These are phyloP conservation scores for Gnomoniopsis sp. DNA, from an alignment of 2,329 filamentous ascomycete genomes.

Conservation along the genomic window DNA sequence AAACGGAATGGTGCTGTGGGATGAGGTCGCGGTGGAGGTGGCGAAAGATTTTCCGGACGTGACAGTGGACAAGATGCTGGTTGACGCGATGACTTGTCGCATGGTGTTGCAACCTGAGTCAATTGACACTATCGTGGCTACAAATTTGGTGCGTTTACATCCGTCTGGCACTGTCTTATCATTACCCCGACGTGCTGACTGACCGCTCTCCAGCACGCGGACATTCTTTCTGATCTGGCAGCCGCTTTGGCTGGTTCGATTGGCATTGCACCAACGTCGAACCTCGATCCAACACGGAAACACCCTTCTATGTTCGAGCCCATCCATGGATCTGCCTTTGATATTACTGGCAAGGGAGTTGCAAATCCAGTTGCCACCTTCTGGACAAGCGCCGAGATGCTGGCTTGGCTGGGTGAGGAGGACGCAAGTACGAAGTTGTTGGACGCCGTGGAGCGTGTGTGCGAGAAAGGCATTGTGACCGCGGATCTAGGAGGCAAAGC, in stretches of 20 bases:
- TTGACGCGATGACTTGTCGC: constrained; percentile 45
- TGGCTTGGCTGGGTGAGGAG: constrained; percentile 50
- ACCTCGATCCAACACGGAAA: constrained; percentile 56
- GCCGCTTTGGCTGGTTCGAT: constrained; percentile 66
- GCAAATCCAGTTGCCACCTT: constrained; percentile 54
- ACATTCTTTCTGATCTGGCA: constrained; percentile 65
- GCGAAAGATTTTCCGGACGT: constrained; percentile 58
- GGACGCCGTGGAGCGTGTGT: constrained; percentile 46
- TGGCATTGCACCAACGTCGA: constrained; percentile 64
- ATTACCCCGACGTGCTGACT: background rate
- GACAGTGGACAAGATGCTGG: constrained; percentile 59
- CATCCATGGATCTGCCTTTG: constrained; percentile 52
- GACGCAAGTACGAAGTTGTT: constrained; percentile 44
- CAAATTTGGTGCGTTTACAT: constrained; percentile 43
- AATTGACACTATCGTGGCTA: constrained; percentile 61
- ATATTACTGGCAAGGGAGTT: constrained; percentile 50
- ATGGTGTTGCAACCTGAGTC: constrained; percentile 59
- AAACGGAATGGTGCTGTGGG: constrained; percentile 67
- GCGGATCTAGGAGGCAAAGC: constrained; percentile 45
- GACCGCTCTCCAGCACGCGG: constrained; percentile 36
- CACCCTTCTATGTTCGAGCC: constrained; percentile 55
- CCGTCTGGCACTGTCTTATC: too few species aligned
- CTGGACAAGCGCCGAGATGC: constrained; percentile 52
- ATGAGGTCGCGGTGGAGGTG: constrained; percentile 55
- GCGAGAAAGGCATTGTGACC: constrained; percentile 44